Conservation (phyloP, 1,139 yeast genomes). For the Candida gigantensis region DNA sequence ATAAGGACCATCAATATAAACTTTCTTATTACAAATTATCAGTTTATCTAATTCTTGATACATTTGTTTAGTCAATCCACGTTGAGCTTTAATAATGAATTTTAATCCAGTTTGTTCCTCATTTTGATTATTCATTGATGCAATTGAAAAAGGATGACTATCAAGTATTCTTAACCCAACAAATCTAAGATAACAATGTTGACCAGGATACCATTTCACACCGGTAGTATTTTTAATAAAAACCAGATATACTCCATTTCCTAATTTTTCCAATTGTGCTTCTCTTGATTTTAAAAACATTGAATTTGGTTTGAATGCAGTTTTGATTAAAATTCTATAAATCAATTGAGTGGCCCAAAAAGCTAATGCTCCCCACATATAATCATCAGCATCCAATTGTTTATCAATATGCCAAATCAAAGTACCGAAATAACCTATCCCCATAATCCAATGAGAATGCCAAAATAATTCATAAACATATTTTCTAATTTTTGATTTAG, state of each 20-base stretch:
- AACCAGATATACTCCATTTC: slow-evolving; percentile 42
- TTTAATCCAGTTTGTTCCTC: slow-evolving; percentile 34
- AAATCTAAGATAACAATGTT: slow-evolving; percentile 57
- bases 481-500: slow-evolving; percentile 47
- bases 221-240: slow-evolving; percentile 38
- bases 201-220: slow-evolving; percentile 59
- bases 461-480: slow-evolving; percentile 53
- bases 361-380: slow-evolving; percentile 58
- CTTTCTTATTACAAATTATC: slow-evolving; percentile 27
- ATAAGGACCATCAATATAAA: slow-evolving; percentile 63
- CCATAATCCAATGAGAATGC: slow-evolving; percentile 61
- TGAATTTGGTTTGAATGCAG: slow-evolving; percentile 46
- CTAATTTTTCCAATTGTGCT: slow-evolving; percentile 36
- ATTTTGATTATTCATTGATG: slow-evolving; percentile 33
- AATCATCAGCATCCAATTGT: slow-evolving; percentile 41
- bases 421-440: slow-evolving; percentile 54
- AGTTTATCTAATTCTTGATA: slow-evolving; percentile 29
- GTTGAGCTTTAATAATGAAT: slow-evolving; percentile 51
- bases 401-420: slow-evolving; percentile 52
- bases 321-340: slow-evolving; percentile 53
- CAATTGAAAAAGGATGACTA: slow-evolving; percentile 66
- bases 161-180: slow-evolving; percentile 48
- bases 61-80: slow-evolving; percentile 48
- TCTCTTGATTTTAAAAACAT: slow-evolving; percentile 49
- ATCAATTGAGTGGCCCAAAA: slow-evolving; percentile 56